Percentiles rank a stretch among this genome's conserved stretches.
These are phyloP conservation scores for Chrysoporthe deuterocubensis DNA, from an alignment of 2,329 filamentous ascomycete species.

Conservation along the genomic window DNA sequence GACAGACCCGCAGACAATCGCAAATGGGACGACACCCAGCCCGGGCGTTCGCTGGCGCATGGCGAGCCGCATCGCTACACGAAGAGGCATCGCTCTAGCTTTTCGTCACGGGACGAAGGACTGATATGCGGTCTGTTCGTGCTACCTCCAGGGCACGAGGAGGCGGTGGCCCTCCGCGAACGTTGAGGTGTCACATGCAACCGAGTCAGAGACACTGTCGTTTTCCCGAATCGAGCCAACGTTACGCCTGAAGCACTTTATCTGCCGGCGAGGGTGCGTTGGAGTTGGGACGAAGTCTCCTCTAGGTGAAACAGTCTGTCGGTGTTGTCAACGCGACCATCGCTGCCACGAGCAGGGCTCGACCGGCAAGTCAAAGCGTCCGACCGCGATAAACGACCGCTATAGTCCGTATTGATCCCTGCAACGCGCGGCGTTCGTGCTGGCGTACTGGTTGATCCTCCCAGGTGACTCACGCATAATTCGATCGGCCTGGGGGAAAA, in stretches of 20 bases:
- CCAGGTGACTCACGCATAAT: not conserved
- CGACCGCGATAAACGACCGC: conserved; percentile 8
- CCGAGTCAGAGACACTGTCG: not conserved
- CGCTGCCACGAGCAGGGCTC: not conserved
- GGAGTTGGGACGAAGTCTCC: not conserved
- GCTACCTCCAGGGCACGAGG: not conserved
- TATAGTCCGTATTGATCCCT: not conserved
- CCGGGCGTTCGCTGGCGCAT: not conserved
- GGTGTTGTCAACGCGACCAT: conserved; percentile 3
- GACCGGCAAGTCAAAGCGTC: conserved; percentile 1
- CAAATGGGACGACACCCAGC: not conserved
- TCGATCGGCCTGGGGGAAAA: not conserved
- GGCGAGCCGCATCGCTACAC: conserved; percentile 10
- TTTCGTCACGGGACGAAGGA: not conserved
- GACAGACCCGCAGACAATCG: not conserved
- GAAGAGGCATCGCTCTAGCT: not conserved
- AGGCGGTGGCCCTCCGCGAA: not conserved
- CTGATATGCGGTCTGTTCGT: not conserved
- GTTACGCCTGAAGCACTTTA: conserved; percentile 5
- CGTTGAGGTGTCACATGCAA: not conserved
- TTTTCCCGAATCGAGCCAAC: not conserved
- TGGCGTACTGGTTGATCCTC: not conserved
- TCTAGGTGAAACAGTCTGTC: conserved; percentile 20
- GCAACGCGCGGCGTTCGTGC: not conserved
- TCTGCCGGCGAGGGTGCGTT: conserved; percentile 8